Percentiles rank a stretch among this genome's conserved stretches.
Conservation (phyloP, 2,329 filamentous ascomycete species). For the Penicillium sp. region DNA sequence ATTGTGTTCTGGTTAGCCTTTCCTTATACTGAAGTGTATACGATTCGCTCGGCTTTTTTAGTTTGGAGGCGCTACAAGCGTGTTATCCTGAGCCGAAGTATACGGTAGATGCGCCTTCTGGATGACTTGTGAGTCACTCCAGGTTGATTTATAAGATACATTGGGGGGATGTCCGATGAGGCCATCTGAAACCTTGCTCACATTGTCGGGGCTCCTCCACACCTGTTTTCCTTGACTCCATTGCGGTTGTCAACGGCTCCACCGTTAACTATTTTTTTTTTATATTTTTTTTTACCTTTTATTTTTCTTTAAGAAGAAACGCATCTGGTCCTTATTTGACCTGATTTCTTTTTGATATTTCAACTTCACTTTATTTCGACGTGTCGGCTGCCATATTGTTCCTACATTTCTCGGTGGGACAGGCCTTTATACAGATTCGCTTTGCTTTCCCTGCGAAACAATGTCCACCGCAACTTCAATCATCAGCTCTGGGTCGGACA, state of each 20-base stretch:
- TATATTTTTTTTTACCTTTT: not conserved
- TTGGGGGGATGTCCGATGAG: not conserved
- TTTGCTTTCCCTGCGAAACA: not conserved
- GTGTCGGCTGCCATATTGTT: not conserved
- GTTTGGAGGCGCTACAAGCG: not conserved
- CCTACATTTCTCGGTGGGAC: not conserved
- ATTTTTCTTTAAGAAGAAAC: not conserved
- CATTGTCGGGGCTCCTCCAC: constrained; percentile 9
- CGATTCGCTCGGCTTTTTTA: not conserved
- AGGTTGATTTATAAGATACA: constrained; percentile 12
- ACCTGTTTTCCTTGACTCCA: constrained; percentile 6
- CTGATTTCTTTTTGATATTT: not conserved
- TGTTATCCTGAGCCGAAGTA: not conserved
- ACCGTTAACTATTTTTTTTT: constrained; percentile 22
- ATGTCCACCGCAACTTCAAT: constrained; percentile 28
- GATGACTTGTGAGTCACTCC: constrained; percentile 6
- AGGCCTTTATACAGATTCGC: not conserved
- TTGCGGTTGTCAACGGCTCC: constrained; percentile 29
- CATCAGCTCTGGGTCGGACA: constrained; percentile 27
- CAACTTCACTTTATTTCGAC: not conserved
- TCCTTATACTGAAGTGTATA: constrained; percentile 6
- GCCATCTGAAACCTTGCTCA: not conserved
- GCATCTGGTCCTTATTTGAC: not conserved
- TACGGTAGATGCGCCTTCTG: not conserved
- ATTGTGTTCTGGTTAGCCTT: not conserved